phyloP scores from a whole-genome alignment of 345 rosid genomes.

The Chamaenerion angustifolium region DNA sequence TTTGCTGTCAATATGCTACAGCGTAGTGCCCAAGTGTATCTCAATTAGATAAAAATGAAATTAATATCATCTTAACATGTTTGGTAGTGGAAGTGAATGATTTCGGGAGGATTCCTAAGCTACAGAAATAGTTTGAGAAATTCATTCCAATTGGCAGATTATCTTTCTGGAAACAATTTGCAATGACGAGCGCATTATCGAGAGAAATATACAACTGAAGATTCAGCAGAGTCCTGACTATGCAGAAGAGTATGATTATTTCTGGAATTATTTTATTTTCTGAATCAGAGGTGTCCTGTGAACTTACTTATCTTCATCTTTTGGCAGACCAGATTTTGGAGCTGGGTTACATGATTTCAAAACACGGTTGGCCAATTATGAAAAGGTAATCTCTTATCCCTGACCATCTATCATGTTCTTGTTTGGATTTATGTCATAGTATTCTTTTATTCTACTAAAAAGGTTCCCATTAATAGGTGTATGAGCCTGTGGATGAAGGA shows the following conservation, averaged over 20 bases:
- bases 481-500: constrained; percentile 99
- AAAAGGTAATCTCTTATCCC: constrained; percentile 31
- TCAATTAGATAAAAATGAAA: too few relatives aligned
- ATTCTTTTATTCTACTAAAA: not conserved
- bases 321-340: constrained; percentile 80
- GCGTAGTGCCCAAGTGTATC: too few relatives aligned
- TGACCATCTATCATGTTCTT: constrained; percentile 6
- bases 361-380: constrained; percentile 77
- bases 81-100: too few relatives aligned
- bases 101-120: too few relatives aligned
- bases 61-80: too few relatives aligned
- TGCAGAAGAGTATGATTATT: constrained; percentile 71
- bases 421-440: too few relatives aligned
- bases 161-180: constrained; percentile 95
- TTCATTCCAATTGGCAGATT: constrained; percentile 33
- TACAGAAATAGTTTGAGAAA: too few relatives aligned
- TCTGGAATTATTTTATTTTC: constrained; percentile 11
- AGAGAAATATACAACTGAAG: constrained; percentile 95
- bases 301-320: constrained; percentile 15
- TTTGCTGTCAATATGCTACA: too few relatives aligned
- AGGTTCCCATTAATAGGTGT: constrained; percentile 41
- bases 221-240: constrained; percentile 99
- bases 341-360: constrained; percentile 82
- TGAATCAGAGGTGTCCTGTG: constrained; percentile 6
- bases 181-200: constrained; percentile 85